Evolutionary conservation across 495 filamentous ascomycete species (phyloP).

Genomic region (Neurospora intermedia): DNA sequence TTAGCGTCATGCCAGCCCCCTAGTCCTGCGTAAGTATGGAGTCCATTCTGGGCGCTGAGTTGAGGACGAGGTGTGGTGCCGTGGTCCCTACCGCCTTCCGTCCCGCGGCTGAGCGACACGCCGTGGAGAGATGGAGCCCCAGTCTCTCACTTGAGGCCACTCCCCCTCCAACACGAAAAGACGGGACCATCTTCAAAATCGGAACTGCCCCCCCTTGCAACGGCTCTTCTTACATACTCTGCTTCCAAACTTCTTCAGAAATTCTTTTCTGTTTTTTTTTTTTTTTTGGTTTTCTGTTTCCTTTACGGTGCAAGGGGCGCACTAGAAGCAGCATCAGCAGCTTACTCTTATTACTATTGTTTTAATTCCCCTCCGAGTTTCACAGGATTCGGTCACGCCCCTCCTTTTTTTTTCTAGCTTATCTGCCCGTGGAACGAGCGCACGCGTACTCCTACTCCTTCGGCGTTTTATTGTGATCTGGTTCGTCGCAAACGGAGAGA

Average conservation of each 20-base stretch:
- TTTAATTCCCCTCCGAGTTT: neutral
- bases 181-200: neutral
- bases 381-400: neutral
- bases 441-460: neutral
- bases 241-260: neutral
- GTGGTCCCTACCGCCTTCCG: neutral
- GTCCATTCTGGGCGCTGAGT: neutral
- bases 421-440: neutral
- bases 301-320: neutral
- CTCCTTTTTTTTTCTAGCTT: neutral
- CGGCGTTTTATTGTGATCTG: neutral
- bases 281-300: too few relatives aligned
- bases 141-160: neutral
- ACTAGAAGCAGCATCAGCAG: neutral
- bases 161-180: neutral
- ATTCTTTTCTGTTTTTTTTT: neutral
- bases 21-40: neutral
- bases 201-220: neutral
- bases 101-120: neutral
- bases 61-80: neutral
- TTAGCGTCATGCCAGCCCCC: neutral
- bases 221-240: neutral
- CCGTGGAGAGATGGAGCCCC: neutral
- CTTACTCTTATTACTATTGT: neutral
- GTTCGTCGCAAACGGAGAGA: neutral